phyloP scores from a whole-genome alignment of 306 rosid genomes.

The Lupinus albus region DNA sequence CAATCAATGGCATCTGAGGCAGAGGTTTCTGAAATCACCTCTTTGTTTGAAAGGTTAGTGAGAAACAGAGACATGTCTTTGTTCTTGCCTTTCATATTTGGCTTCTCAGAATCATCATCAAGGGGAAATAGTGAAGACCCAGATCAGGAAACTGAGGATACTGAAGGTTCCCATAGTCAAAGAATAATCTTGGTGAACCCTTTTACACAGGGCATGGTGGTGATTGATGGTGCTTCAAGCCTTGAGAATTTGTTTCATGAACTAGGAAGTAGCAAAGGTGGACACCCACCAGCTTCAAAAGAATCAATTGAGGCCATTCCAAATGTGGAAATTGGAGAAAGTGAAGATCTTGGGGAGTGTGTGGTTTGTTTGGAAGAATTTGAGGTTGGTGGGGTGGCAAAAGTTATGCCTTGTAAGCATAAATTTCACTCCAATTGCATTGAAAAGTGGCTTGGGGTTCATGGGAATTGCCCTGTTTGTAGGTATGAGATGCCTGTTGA shows the following conservation, averaged over 20 bases:
- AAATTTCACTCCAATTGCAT: conserved; percentile 64
- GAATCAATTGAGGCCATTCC: conserved; percentile 68
- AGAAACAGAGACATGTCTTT: conserved; percentile 56
- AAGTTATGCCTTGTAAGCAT: conserved; percentile 80
- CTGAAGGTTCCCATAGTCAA: conserved; percentile 17
- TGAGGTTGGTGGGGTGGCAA: conserved; percentile 53
- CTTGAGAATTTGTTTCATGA: conserved; percentile 58
- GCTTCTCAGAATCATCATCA: conserved; percentile 42
- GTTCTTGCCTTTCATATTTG: conserved; percentile 62
- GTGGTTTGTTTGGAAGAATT: conserved; percentile 75
- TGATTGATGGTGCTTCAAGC: conserved; percentile 58
- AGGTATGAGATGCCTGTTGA: conserved; percentile 74
- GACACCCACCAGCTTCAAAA: conserved; percentile 77
- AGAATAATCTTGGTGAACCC: conserved; percentile 71
- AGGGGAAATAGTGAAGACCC: conserved; percentile 16
- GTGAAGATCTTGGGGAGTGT: conserved; percentile 55
- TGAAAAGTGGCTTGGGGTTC: conserved; percentile 76
- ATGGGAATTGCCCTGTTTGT: conserved; percentile 85
- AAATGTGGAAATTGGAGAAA: conserved; percentile 45
- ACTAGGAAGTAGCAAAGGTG: conserved; percentile 43
- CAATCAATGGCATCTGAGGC: conserved; percentile 63
- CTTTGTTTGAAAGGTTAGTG: conserved; percentile 50
- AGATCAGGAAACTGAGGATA: conserved; percentile 24
- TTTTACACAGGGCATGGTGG: conserved; percentile 57
- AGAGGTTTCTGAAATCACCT: conserved; percentile 46